Base-by-base conservation (phyloP, 2,329 filamentous ascomycete species). In the Aspergillus clavatus region DNA sequence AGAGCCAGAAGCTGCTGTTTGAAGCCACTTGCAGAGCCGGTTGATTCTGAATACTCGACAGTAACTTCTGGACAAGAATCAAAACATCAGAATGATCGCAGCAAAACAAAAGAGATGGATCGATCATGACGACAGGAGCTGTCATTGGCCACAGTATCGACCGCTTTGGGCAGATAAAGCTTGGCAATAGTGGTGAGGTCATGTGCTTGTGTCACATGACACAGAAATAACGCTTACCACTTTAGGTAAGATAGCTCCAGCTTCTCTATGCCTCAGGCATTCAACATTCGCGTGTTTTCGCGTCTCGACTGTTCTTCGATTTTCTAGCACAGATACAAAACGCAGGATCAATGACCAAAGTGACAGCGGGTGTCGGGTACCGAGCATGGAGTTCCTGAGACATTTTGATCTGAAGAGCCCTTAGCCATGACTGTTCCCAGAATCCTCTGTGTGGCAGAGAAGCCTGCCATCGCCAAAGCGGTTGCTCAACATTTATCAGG, bases 381-480 rank as follows among this genome's bases (percentile, higher is more conserved):
- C 31, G 16, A 21, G 31, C 8, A 35, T 35, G 31, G 31, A 16
- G 11, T 35, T 8, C 16, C 7, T 18, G 31, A 10, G 16, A n/a
- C n/a, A 11, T 19, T 3, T 10, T 35, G 7, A 35, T 11, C 18
- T 12, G 16, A 35, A 5, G 5, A 10, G 31, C 29, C 29, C n/a
- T 12, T 29, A 23, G 42, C 14, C 35, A 54, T 56, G 53, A 33
- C 51, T 14, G 47, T 43, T 11, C 46, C 47, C 14, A 80, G 77
- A 57, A 81, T 89, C 47, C 73, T 90, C 42, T 89, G 86, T 63
- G 85, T 90, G 54, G 86, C 86, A 48, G 86, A 90, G 68, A 90
- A 98, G 77, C 89, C 89, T 27, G 95, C 91, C 33, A 96, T 98
- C 52, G 89, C 93, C 46, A 96, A 93, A 70, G 89, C 91, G 28